Base-by-base conservation (phyloP, 352 stramenopile species). In the Globisporangium barbulae region DNA sequence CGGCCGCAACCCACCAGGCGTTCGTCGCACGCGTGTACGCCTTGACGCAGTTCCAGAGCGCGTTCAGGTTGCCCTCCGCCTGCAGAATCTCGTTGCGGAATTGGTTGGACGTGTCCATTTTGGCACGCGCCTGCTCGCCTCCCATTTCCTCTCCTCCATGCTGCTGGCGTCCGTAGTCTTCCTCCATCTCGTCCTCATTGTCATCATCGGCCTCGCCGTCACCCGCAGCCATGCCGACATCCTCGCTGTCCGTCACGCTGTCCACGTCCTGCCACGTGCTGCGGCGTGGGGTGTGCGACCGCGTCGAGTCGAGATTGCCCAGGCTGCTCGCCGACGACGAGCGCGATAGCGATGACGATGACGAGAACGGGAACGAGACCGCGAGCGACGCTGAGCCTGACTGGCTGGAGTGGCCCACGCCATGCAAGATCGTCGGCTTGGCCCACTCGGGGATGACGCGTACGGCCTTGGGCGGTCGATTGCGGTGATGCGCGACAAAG, bases 51-150 rank as follows among this genome's bases (percentile, higher is more conserved):
- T 92, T 89, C 78, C 79, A 92, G 12, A 94, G 67, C 9, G 85
- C 85, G 63, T 84, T 85, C 17, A 90, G 31, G 53, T 88, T 89
- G 3, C 83, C 77, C 61, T 94, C 85, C 0, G 76, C 78, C 61
- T 94, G 83, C 48, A 92, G 28, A 19, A 94, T 68, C 54, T 94
- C 83, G 49, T 91, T 94, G 10, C 83, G 72, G 49, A 94, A 90
- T 5, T 64, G 64, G 22, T 82, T 79, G 6, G 80, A 81, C 4
- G 70, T 65, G 53, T 78, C 61, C 17, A 50, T 3, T 42, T 58
- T 37, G 3, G 21, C 13, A 0, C 19, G 21, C n/a, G 10, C 22
- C n/a, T 30, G 30, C 48, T 28, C 31, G n/a, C 70, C 63, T 1
- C 45, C 58, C 9, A 17, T 64, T 5, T 67, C 49, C 1, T 41